Percentiles rank a stretch among this genome's conserved stretches.
These are phyloP conservation scores for Effrenium voratum DNA, from an alignment of 73 alveolate species.

Conservation along the genomic window DNA sequence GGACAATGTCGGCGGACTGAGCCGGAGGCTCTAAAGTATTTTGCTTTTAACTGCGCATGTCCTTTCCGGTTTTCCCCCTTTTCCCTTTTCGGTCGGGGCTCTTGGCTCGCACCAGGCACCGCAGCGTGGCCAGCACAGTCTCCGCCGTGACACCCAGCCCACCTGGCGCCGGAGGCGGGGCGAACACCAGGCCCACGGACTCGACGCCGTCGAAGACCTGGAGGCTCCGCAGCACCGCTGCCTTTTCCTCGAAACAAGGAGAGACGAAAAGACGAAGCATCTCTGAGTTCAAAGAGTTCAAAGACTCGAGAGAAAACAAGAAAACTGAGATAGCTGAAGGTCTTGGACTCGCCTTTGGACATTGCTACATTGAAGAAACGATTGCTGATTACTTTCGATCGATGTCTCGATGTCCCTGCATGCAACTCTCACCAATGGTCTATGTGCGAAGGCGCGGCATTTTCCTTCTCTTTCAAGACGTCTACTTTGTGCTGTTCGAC, in stretches of 20 bases:
- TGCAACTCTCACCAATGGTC: no score
- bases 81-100: not conserved
- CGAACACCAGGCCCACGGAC: constrained; percentile 73
- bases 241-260: not conserved
- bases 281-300: no score
- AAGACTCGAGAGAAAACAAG: no score
- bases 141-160: constrained; percentile 56
- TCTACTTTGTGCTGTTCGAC: constrained; percentile 61
- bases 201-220: constrained; percentile 3
- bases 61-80: not conserved
- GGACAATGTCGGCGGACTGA: no score
- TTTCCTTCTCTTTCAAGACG: constrained; percentile 54
- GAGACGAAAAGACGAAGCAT: no score
- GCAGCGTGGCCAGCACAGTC: constrained; percentile 39
- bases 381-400: no score
- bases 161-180: constrained; percentile 60
- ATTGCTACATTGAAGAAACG: no score
- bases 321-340: no score
- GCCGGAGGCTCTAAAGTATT: not conserved
- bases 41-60: not conserved
- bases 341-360: no score
- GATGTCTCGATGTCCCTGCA: no score
- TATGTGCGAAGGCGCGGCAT: no score
- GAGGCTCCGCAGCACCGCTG: constrained; percentile 36
- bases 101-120: constrained; percentile 68